phyloP scores from a whole-genome alignment of 768 basidiomycete genomes.

The Pulveroboletus frians region DNA sequence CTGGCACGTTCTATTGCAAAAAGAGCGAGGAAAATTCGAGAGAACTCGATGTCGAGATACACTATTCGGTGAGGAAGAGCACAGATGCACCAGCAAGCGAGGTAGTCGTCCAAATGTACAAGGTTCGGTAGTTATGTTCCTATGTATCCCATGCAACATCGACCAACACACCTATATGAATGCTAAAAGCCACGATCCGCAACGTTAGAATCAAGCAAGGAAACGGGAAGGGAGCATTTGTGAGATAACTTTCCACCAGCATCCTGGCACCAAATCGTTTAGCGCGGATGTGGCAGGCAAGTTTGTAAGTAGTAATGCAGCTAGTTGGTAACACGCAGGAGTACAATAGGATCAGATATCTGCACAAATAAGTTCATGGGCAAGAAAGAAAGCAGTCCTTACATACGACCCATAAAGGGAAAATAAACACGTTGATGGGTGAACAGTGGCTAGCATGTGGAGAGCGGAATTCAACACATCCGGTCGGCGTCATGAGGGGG shows the following conservation, averaged over 20 bases:
- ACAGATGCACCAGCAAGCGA: slow-evolving; percentile 32
- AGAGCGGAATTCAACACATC: slow-evolving; percentile 4
- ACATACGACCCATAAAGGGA: neutral
- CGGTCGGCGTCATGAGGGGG: slow-evolving; percentile 2
- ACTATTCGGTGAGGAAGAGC: slow-evolving; percentile 52
- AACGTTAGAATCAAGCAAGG: neutral
- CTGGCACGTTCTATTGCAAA: slow-evolving; percentile 76
- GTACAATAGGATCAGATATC: slow-evolving; percentile 5
- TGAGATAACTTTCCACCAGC: neutral
- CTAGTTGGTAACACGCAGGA: slow-evolving; percentile 7
- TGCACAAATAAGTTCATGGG: slow-evolving; percentile 1
- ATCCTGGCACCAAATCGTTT: neutral
- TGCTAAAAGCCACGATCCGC: no score
- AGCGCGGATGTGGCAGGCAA: neutral
- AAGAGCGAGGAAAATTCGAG: slow-evolving; percentile 80
- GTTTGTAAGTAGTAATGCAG: slow-evolving; percentile 6
- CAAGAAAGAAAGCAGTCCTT: neutral
- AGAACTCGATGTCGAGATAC: slow-evolving; percentile 89
- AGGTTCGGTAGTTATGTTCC: slow-evolving; percentile 49
- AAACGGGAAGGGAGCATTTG: neutral
- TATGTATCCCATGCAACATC: neutral
- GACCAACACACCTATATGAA: neutral
- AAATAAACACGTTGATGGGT: neutral
- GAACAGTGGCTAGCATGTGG: neutral
- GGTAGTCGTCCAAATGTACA: slow-evolving; percentile 71